phyloP scores from a whole-genome alignment of 805 yeast genomes.

The Kuraishia molischiana region DNA sequence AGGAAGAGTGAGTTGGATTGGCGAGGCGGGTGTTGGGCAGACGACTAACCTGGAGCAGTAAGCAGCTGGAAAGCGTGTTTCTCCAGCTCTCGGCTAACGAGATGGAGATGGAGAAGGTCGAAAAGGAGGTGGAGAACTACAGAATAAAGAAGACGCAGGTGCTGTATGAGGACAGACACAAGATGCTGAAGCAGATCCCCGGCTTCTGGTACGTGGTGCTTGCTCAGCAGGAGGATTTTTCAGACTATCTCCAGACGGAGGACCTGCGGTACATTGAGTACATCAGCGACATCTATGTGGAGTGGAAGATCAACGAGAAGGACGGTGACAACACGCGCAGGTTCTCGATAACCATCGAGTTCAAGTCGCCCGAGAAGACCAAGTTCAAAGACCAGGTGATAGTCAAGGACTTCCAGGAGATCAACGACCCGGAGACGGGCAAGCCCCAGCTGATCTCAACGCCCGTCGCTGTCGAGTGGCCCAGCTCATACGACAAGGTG shows the following conservation, averaged over 20 bases:
- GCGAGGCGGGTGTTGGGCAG: background rate
- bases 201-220: slow-evolving; percentile 84
- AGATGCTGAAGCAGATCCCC: slow-evolving; percentile 43
- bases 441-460: slow-evolving; percentile 46
- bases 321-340: slow-evolving; percentile 28
- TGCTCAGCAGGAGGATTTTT: slow-evolving; percentile 77
- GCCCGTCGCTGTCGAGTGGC: slow-evolving; percentile 59
- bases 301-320: slow-evolving; percentile 30
- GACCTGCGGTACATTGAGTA: slow-evolving; percentile 70
- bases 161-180: slow-evolving; percentile 49
- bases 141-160: slow-evolving; percentile 44
- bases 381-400: slow-evolving; percentile 31
- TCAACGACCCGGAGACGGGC: slow-evolving; percentile 35
- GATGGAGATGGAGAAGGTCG: slow-evolving; percentile 48
- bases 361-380: slow-evolving; percentile 26
- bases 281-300: slow-evolving; percentile 54
- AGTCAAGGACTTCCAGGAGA: slow-evolving; percentile 46
- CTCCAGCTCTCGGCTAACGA: slow-evolving; percentile 28
- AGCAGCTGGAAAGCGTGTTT: slow-evolving; percentile 26
- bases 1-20: slow-evolving; percentile 3
- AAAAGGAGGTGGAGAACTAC: slow-evolving; percentile 46
- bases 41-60: background rate
- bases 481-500: slow-evolving; percentile 42
- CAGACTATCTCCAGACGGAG: slow-evolving; percentile 65
- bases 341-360: slow-evolving; percentile 53